phyloP scores from a whole-genome alignment of 2,329 filamentous ascomycete genomes.

The Sporothrix mexicana region DNA sequence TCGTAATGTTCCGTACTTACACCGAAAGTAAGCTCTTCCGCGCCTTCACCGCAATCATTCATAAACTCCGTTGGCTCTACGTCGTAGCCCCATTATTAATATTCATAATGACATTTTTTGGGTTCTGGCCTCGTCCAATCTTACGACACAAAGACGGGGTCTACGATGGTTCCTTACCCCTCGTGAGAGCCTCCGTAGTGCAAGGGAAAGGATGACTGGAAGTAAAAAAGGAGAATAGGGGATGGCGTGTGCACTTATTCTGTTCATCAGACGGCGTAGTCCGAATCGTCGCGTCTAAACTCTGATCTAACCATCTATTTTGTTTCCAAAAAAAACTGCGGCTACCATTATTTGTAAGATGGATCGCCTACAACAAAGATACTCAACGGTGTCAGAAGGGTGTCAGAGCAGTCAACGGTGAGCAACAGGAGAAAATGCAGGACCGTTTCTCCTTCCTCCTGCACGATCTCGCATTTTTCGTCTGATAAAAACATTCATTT shows the following conservation, averaged over 20 bases:
- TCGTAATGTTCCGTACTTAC: too few species aligned
- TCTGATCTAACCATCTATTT: not conserved
- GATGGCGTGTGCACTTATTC: not conserved
- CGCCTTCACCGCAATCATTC: too few species aligned
- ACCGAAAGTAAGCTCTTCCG: too few species aligned
- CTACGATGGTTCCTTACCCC: not conserved
- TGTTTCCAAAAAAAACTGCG: not conserved
- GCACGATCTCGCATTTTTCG: not conserved
- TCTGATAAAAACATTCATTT: not conserved
- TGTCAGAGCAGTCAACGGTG: not conserved
- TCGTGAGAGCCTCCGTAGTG: too few species aligned
- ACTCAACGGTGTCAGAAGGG: not conserved
- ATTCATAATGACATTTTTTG: not conserved
- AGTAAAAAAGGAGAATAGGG: not conserved
- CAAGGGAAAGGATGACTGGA: too few species aligned
- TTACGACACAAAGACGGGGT: not conserved
- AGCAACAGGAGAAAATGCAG: not conserved
- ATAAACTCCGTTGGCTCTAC: not conserved
- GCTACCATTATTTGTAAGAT: not conserved
- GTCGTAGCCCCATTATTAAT: not conserved
- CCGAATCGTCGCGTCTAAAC: not conserved
- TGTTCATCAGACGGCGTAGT: slow-evolving; percentile 14
- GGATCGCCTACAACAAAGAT: not conserved
- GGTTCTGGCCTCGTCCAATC: not conserved
- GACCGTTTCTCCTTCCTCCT: not conserved